phyloP scores from a whole-genome alignment of 192 early-diverging fungal species.

The Funneliformis mosseae region DNA sequence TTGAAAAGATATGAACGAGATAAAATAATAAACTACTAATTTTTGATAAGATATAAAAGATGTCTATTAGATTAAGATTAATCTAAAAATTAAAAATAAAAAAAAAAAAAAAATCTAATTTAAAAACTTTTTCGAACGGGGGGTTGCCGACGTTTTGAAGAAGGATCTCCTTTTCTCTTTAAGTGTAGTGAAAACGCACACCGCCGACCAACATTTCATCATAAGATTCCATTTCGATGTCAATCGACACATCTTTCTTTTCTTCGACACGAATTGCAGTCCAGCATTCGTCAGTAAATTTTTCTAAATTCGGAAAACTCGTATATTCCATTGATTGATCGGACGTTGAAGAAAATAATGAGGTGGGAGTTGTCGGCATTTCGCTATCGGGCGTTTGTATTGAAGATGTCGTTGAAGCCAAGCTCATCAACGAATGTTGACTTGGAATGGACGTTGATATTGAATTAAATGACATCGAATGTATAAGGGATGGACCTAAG shows the following conservation, averaged over 20 bases:
- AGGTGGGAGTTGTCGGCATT: background rate
- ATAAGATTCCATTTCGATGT: conserved; percentile 24
- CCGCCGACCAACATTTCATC: conserved; percentile 28
- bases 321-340: conserved; percentile 8
- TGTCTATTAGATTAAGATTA: too few species aligned
- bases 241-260: background rate
- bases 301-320: conserved; percentile 22
- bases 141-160: background rate
- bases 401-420: background rate
- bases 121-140: too few species aligned
- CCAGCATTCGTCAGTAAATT: conserved; percentile 14
- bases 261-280: conserved; percentile 9
- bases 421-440: background rate
- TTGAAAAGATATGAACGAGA: too few species aligned
- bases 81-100: too few species aligned
- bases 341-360: background rate
- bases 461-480: background rate
- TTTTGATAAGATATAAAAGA: too few species aligned
- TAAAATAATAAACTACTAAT: too few species aligned
- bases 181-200: conserved; percentile 22
- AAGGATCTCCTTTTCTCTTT: too few species aligned
- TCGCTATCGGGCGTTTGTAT: background rate
- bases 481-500: background rate
- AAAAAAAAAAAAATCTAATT: too few species aligned
- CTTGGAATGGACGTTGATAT: background rate